These are phyloP conservation scores for Phyllosticta capitalensis DNA, from an alignment of 2,329 filamentous ascomycete genomes.

Conservation along the genomic window DNA sequence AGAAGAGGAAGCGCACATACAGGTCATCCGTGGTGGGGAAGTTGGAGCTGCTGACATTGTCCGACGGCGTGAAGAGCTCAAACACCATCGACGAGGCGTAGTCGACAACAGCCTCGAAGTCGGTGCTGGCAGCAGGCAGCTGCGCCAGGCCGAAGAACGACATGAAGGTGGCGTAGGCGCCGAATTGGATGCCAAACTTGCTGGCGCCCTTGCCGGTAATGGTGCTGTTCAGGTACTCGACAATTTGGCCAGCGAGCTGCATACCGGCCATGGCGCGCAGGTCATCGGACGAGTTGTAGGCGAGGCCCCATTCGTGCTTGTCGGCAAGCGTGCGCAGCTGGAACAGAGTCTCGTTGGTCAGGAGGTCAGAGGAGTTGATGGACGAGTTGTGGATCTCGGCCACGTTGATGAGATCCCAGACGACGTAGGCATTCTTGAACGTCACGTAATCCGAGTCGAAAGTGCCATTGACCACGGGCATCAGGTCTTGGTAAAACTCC, in stretches of 20 bases:
- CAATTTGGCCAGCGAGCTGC: conserved; percentile 38
- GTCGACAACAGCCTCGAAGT: conserved; percentile 72
- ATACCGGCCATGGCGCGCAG: conserved; percentile 38
- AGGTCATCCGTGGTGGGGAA: conserved; percentile 43
- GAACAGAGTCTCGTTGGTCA: conserved; percentile 52
- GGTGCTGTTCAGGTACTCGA: conserved; percentile 36
- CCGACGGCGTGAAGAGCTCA: conserved; percentile 51
- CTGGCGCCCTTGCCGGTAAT: conserved; percentile 27
- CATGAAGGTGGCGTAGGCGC: conserved; percentile 51
- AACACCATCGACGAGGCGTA: conserved; percentile 77
- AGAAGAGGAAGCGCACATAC: conserved; percentile 52
- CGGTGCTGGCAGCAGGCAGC: conserved; percentile 38
- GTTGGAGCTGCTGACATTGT: conserved; percentile 24
- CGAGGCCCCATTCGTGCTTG: conserved; percentile 70
- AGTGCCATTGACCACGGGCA: conserved; percentile 43
- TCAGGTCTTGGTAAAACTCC: conserved; percentile 44
- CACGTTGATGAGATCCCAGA: conserved; percentile 56
- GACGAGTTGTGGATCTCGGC: conserved; percentile 53
- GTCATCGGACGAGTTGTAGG: conserved; percentile 57
- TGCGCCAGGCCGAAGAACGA: conserved; percentile 53
- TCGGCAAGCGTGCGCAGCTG: conserved; percentile 68
- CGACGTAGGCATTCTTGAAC: conserved; percentile 54
- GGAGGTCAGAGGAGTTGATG: conserved; percentile 46
- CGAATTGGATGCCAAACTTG: conserved; percentile 48
- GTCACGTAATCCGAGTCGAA: conserved; percentile 40